phyloP scores from a whole-genome alignment of 208 protist genomes.

The Wallacemonas sp. region DNA sequence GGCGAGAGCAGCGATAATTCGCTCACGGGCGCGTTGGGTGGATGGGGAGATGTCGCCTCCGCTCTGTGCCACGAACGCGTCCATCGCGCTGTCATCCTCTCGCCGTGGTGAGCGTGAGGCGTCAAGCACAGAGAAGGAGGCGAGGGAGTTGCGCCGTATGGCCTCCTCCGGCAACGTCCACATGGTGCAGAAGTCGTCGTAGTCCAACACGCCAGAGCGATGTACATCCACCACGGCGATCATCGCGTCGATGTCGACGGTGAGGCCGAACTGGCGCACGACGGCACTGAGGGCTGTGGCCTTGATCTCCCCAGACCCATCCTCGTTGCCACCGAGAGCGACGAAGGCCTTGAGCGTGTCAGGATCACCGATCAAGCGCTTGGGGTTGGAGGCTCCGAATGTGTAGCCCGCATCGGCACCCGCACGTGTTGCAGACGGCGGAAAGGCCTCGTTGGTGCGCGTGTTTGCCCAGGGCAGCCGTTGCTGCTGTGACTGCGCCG shows the following conservation, averaged over 20 bases:
- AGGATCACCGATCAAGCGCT: conserved; percentile 21
- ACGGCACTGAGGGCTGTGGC: conserved; percentile 50
- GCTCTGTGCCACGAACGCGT: background rate
- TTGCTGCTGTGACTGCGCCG: background rate
- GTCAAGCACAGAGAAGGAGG: conserved; percentile 34
- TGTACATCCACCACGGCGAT: conserved; percentile 57
- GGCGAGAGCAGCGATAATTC: conserved; percentile 10
- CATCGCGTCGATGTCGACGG: conserved; percentile 76
- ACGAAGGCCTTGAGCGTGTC: conserved; percentile 83
- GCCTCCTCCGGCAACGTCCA: conserved; percentile 36
- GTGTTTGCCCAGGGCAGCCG: background rate
- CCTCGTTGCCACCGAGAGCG: conserved; percentile 74
- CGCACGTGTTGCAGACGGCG: conserved; percentile 16
- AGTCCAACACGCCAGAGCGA: conserved; percentile 51
- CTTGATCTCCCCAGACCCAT: conserved; percentile 55
- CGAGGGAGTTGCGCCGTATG: conserved; percentile 13
- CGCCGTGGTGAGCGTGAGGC: conserved; percentile 2
- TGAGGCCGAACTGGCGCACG: conserved; percentile 69
- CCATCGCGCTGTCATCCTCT: background rate
- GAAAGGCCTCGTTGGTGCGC: background rate
- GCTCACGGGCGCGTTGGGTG: conserved; percentile 10
- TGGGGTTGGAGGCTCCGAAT: conserved; percentile 16
- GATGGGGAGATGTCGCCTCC: conserved; percentile 10
- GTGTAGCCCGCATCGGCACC: conserved; percentile 2
- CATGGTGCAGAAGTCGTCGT: conserved; percentile 68